Conservation (phyloP, 495 filamentous ascomycete genomes). For the Acidiella bohemica region DNA sequence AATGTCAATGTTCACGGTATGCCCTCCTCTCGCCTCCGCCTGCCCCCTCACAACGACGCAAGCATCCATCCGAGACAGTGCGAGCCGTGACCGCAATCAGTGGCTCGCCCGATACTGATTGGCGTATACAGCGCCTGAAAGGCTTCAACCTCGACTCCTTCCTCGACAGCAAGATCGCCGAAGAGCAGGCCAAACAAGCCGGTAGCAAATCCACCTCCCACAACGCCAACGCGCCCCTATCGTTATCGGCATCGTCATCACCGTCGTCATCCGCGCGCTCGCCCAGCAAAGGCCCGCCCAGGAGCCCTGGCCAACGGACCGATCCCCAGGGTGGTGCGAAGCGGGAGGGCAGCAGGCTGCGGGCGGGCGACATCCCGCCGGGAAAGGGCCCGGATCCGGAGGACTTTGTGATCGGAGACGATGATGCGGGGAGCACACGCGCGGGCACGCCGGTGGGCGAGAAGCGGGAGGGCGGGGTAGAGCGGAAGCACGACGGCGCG, state of each 20-base stretch:
- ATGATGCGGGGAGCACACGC: conserved; percentile 34
- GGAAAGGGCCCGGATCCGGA: conserved; percentile 60
- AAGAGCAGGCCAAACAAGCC: conserved; percentile 72
- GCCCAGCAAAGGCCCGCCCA: conserved; percentile 35
- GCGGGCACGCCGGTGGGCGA: conserved; percentile 39
- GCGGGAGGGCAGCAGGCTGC: conserved; percentile 29
- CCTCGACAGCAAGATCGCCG: conserved; percentile 72
- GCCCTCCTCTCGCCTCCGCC: too few relatives aligned
- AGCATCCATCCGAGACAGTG: too few relatives aligned
- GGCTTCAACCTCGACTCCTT: conserved; percentile 36
- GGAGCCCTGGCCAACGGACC: conserved; percentile 33
- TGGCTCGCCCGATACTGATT: too few relatives aligned
- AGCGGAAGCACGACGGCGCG: not conserved
- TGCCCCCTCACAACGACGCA: too few relatives aligned
- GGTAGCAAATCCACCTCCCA: too few relatives aligned
- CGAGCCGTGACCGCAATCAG: too few relatives aligned
- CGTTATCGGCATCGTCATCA: too few relatives aligned
- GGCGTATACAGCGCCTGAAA: conserved; percentile 79
- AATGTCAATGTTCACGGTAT: too few relatives aligned
- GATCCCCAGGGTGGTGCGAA: conserved; percentile 16
- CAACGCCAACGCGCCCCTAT: too few relatives aligned
- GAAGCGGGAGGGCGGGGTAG: conserved; percentile 9
- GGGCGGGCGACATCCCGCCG: conserved; percentile 31
- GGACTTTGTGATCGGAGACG: conserved; percentile 69
- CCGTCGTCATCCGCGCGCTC: conserved; percentile 29